Evolutionary conservation across 306 rosid species (phyloP).

Genomic region (Sechiopsis laciniata): DNA sequence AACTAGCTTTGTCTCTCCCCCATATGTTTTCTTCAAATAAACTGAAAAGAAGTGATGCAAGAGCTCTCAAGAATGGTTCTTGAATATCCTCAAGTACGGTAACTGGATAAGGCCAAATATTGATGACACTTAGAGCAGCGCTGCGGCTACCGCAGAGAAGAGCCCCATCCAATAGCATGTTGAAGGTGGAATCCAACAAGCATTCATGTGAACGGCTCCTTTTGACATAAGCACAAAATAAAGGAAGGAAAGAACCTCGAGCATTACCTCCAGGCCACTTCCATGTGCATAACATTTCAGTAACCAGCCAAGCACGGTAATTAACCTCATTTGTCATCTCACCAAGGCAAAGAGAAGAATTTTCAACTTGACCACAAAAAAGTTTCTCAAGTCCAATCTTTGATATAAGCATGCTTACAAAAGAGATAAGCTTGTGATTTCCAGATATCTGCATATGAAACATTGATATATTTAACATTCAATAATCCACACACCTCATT

Average conservation of each 20-base stretch:
- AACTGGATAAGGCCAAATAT: slow-evolving; percentile 50
- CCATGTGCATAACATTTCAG: slow-evolving; percentile 95
- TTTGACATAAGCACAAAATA: slow-evolving; percentile 52
- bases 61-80: slow-evolving; percentile 94
- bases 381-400: slow-evolving; percentile 61
- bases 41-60: slow-evolving; percentile 51
- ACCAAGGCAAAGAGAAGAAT: slow-evolving; percentile 29
- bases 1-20: slow-evolving; percentile 48
- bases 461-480: background rate
- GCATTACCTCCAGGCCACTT: slow-evolving; percentile 87
- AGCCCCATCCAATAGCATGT: slow-evolving; percentile 68
- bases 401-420: slow-evolving; percentile 54
- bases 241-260: slow-evolving; percentile 66
- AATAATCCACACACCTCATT: background rate
- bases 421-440: slow-evolving; percentile 53
- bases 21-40: slow-evolving; percentile 67
- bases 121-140: slow-evolving; percentile 41
- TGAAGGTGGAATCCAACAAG: slow-evolving; percentile 53
- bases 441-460: slow-evolving; percentile 64
- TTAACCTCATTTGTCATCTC: slow-evolving; percentile 38
- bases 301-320: slow-evolving; percentile 73
- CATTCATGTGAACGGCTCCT: slow-evolving; percentile 38
- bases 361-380: slow-evolving; percentile 33
- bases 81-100: slow-evolving; percentile 52
- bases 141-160: slow-evolving; percentile 56